Evolutionary conservation across 306 rosid genomes (phyloP).

Genomic region (Medicago truncatula): MtrunA17r5.0-ANR NC_053047.1:1238501-1239000

Average conservation of each 20-base stretch:
- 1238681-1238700: neutral
- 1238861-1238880: neutral
- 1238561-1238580: slow-evolving; percentile 17
- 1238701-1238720: neutral
- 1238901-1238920: too few species aligned
- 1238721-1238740: neutral
- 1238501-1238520: neutral
- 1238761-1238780: neutral
- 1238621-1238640: neutral
- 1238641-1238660: neutral
- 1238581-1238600: slow-evolving; percentile 1
- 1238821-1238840: neutral
- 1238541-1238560: neutral
- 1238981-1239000: too few species aligned
- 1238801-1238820: neutral
- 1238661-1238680: neutral
- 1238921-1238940: too few species aligned
- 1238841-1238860: neutral
- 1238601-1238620: neutral
- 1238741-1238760: neutral
- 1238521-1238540: neutral
- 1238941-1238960: too few species aligned
- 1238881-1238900: neutral
- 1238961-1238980: too few species aligned
- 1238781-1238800: neutral